Conservation (phyloP, 2,329 filamentous ascomycete species). For the Geosmithia putterillii region DNA sequence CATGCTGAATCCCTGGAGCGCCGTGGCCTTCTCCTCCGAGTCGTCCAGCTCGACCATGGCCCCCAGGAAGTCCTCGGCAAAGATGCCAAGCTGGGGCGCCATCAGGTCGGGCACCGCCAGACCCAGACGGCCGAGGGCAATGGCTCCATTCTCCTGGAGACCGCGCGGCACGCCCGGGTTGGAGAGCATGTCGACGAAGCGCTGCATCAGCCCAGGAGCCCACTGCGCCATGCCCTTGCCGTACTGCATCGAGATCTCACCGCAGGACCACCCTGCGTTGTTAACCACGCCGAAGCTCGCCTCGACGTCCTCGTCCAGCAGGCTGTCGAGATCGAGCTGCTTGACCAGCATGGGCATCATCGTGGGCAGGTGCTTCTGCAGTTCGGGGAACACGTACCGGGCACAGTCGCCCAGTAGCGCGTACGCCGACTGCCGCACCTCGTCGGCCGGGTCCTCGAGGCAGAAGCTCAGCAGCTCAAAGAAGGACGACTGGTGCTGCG, state of each 20-base stretch:
- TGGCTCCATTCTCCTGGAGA: slow-evolving; percentile 86
- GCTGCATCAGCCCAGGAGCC: slow-evolving; percentile 62
- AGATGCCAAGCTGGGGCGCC: slow-evolving; percentile 65
- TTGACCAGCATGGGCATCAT: slow-evolving; percentile 74
- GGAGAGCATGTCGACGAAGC: slow-evolving; percentile 70
- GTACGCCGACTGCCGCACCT: slow-evolving; percentile 92
- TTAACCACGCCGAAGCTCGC: slow-evolving; percentile 87
- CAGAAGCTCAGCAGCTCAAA: slow-evolving; percentile 86
- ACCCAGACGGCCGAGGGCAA: slow-evolving; percentile 80
- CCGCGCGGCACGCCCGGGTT: slow-evolving; percentile 78
- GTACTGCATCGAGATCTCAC: slow-evolving; percentile 79
- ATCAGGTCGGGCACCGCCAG: slow-evolving; percentile 65
- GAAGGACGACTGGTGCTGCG: slow-evolving; percentile 57
- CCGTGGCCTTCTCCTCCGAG: slow-evolving; percentile 88
- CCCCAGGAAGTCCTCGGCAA: slow-evolving; percentile 70
- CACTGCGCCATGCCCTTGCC: slow-evolving; percentile 65
- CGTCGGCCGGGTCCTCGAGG: slow-evolving; percentile 82
- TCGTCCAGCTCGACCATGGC: slow-evolving; percentile 76
- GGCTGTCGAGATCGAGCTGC: slow-evolving; percentile 72
- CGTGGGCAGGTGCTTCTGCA: slow-evolving; percentile 60
- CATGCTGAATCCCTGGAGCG: slow-evolving; percentile 80
- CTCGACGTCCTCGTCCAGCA: slow-evolving; percentile 70
- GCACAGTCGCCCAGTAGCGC: slow-evolving; percentile 90
- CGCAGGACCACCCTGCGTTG: slow-evolving; percentile 95
- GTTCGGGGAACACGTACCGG: slow-evolving; percentile 76